phyloP scores from a whole-genome alignment of 1,284 basidiomycete genomes.

The Heterobasidion irregulare region DNA sequence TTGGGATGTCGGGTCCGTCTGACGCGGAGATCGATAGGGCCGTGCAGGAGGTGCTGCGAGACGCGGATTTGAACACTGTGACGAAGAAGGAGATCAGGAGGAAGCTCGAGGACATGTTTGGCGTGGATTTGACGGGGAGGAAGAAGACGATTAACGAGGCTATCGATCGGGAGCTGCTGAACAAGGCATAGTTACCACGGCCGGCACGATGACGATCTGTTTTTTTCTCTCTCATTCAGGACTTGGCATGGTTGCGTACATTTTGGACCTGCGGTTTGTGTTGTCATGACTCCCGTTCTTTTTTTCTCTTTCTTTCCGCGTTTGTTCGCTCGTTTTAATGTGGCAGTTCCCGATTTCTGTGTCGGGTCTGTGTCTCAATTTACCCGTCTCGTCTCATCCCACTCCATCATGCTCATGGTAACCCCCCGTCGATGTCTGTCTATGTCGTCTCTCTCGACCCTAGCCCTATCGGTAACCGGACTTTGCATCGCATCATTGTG shows the following conservation, averaged over 20 bases:
- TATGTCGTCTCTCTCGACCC: not conserved
- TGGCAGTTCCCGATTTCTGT: not conserved
- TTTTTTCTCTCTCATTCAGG: not conserved
- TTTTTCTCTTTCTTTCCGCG: not conserved
- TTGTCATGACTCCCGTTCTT: not conserved
- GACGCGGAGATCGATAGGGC: slow-evolving; percentile 68
- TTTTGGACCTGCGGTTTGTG: not conserved
- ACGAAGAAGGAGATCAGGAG: slow-evolving; percentile 86
- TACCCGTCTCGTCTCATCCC: not conserved
- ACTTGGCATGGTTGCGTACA: not conserved
- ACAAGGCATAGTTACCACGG: slow-evolving; percentile 15
- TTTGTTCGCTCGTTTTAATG: not conserved
- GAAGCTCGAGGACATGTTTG: slow-evolving; percentile 73
- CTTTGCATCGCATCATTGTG: slow-evolving; percentile 1
- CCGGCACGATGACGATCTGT: not conserved
- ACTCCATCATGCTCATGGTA: not conserved
- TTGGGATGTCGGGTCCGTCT: slow-evolving; percentile 37
- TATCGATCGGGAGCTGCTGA: slow-evolving; percentile 56
- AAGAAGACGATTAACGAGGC: slow-evolving; percentile 65
- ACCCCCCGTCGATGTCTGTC: not conserved
- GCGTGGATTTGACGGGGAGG: slow-evolving; percentile 58
- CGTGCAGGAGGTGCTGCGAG: slow-evolving; percentile 63
- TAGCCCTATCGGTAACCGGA: not conserved
- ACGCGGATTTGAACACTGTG: slow-evolving; percentile 79
- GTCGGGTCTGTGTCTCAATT: not conserved